Evolutionary conservation across 352 stramenopile genomes (phyloP), one percentile per base, ranked within the genome.

Genomic region (Globisporangium nunn): DNA sequence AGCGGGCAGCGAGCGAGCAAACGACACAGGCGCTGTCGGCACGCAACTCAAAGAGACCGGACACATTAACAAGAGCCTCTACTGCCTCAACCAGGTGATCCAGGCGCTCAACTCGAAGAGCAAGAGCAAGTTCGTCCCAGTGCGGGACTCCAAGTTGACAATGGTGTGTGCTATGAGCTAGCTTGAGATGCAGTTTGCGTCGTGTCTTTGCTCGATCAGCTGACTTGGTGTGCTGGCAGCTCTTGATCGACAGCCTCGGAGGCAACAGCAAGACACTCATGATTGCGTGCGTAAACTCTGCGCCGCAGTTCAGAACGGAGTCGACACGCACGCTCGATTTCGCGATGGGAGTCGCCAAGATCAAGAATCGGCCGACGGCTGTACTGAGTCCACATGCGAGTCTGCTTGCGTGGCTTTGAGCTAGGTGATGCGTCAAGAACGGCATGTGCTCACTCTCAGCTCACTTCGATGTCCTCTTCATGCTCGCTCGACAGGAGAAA

Each of bases 11-110:
- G 81, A 91, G 46, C 78, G 78, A 3, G 81, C 54, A 23, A 81
- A 75, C 18, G 78, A 89, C 52, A 87, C 81, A 3, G 74, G 79
- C 2, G 78, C 71, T 0, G 72, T 80, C 2, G 81, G 78, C 7
- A 62, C 66, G 33, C 81, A 89, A 56, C 74, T 91, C 46, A 81
- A 80, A 18, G 81, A 91, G 58, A 87, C 78, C 0, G 79, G 75
- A 3, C 73, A 88, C 55, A 91, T 89, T 62, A 91, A 91, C 61
- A 85, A 83, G 59, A 91, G 81, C 54, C 66, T 91, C 29, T 80
- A 88, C 58, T 88, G 77, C 56, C 72, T 91, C 0, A 88, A 71
- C 52, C 70, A 91, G 14, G 81, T 91, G 31, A 89, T 91, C 56
- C 75, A 87, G 29, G 78, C 81, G 6, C 73, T 91, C 59, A 88